Conservation (phyloP, 148 eudicot genomes). For the Rhododendron kiyosumense region DNA sequence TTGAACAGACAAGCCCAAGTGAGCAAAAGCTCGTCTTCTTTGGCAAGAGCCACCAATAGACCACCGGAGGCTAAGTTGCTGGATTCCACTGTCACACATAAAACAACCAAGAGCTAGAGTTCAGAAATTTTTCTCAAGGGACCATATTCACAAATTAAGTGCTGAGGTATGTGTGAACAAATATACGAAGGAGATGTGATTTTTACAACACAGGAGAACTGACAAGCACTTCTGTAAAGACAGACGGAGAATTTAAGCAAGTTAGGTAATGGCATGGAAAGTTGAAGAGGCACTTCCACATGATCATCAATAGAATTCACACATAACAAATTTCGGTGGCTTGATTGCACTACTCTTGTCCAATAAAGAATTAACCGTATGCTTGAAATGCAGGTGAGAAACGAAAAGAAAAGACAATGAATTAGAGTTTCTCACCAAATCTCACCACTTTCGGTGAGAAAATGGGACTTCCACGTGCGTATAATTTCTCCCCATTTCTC, state of each 20-base stretch:
- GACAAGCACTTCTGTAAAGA: background rate
- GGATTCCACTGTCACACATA: background rate
- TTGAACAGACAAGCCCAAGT: background rate
- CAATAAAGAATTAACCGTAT: background rate
- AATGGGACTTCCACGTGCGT: background rate
- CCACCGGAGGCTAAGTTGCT: background rate
- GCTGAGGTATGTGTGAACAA: background rate
- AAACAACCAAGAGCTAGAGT: background rate
- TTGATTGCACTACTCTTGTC: background rate
- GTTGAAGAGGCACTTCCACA: background rate
- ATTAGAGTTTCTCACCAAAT: background rate
- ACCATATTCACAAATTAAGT: background rate
- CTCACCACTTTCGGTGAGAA: background rate
- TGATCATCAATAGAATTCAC: background rate
- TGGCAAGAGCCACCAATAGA: background rate
- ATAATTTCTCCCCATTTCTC: background rate
- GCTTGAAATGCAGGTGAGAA: background rate
- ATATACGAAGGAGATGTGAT: background rate
- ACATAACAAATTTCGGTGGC: background rate
- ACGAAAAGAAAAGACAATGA: background rate
- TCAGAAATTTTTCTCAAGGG: background rate
- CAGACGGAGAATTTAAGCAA: background rate
- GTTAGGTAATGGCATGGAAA: background rate
- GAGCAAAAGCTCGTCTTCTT: background rate
- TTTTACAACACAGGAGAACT: background rate